Base-by-base conservation (phyloP, 768 basidiomycete species). In the Xerocomellus chrysenteron region DNA sequence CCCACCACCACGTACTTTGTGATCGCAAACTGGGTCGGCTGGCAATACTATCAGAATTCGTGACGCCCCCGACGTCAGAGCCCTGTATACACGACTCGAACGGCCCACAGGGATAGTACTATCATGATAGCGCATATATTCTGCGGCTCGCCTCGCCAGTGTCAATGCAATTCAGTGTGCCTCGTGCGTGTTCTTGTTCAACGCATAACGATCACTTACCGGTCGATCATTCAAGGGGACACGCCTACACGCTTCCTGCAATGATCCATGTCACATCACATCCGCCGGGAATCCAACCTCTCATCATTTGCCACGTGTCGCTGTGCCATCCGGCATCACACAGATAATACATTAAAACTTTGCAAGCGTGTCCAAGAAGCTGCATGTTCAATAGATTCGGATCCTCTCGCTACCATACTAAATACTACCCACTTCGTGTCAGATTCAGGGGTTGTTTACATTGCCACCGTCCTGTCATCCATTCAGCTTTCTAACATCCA, bases 11-110 rank as follows among this genome's bases (percentile, higher is more conserved):
- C 88, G 40, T 94, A 92, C 73, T 96, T 94, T 71, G 90, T 93
- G 51, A 98, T 98, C 65, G 93, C 94, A 41, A 98, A 98, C 66
- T 98, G 96, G 96, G 92, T 96, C 39, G 95, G 95, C 41, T 98
- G 94, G 94, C 94, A 98, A 72, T 97, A 93, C 72, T 98, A 92
- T 69, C 85, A 90, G 43, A 94, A 94, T 71, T 92, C 93, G 12
- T 95, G 72, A 83, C 41, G 24, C 41, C 42, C 14, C 32, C 1
- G 21, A 21, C 21, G 32, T 32, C 32, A 3, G 32, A 32, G 30
- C 30, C 30, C 30, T 32, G 30, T 11, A 5, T 32, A 52, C 59
- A 57, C 56, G 59, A 39, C 30, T 52, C 40, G 45, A 21, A 32
- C 21, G 10, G 28, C 39, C 35, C 50, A 42, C 64, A 37, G n/a